phyloP scores from a whole-genome alignment of 805 yeast species.

The Yamadazyma olivae region DNA sequence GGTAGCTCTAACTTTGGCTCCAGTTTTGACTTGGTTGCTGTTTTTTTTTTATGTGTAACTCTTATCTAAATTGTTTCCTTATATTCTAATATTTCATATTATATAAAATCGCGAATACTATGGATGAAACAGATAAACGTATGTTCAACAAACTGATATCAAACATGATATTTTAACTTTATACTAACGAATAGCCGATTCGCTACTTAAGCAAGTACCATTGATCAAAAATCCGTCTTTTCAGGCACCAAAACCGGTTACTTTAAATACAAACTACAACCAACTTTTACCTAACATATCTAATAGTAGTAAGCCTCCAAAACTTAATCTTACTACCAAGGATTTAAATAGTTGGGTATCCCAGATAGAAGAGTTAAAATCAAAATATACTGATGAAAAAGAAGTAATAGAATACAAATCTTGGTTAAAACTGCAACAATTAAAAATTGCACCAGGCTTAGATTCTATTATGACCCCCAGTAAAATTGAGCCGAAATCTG shows the following conservation, averaged over 20 bases:
- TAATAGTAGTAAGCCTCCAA: conserved; percentile 35
- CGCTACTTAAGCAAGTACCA: conserved; percentile 51
- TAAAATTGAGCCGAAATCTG: conserved; percentile 11
- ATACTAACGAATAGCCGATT: conserved; percentile 35
- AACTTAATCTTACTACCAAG: conserved; percentile 21
- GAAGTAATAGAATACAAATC: conserved; percentile 15
- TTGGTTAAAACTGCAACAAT: conserved; percentile 31
- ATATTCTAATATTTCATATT: too few relatives aligned
- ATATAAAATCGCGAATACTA: conserved; percentile 2
- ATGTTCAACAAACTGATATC: not conserved
- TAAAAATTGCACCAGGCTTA: conserved; percentile 41
- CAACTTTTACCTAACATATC: conserved; percentile 34
- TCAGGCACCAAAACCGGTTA: conserved; percentile 54
- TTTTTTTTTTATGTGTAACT: too few relatives aligned
- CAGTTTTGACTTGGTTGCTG: too few relatives aligned
- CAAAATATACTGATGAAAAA: conserved; percentile 9
- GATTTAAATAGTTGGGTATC: conserved; percentile 27
- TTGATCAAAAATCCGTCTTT: conserved; percentile 50
- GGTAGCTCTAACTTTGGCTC: too few relatives aligned
- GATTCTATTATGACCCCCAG: conserved; percentile 29
- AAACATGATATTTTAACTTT: not conserved
- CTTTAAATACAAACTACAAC: conserved; percentile 48
- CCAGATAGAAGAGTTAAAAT: conserved; percentile 18
- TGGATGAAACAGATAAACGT: conserved; percentile 11
- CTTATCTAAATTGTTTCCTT: too few relatives aligned